Percentiles rank a stretch among this genome's conserved stretches.
Evolutionary conservation across 345 rosid species (phyloP).

Genomic region (Capsella bursapastoris): DNA sequence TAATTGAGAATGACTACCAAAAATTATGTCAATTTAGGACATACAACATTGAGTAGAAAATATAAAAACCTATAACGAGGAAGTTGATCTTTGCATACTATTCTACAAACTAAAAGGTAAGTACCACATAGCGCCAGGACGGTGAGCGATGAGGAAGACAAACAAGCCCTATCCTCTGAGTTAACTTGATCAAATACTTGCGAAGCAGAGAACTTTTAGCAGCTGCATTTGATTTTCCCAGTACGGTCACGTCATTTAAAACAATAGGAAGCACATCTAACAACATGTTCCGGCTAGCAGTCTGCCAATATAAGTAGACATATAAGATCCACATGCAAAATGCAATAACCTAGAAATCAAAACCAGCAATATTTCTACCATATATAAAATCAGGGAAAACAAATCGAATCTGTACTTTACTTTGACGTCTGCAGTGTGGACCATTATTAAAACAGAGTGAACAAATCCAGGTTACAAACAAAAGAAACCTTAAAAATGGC

Average conservation of each 20-base stretch:
- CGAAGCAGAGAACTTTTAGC: constrained; percentile 82
- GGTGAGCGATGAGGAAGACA: constrained; percentile 87
- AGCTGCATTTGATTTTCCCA: constrained; percentile 68
- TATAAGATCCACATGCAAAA: constrained; percentile 37
- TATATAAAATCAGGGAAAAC: neutral
- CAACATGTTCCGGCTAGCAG: constrained; percentile 69
- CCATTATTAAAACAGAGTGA: constrained; percentile 14
- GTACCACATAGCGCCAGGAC: constrained; percentile 90
- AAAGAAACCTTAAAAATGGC: constrained; percentile 86
- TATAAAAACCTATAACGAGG: constrained; percentile 22
- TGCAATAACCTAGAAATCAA: constrained; percentile 6
- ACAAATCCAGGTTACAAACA: constrained; percentile 23
- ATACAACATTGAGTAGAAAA: constrained; percentile 1
- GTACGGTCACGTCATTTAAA: constrained; percentile 64
- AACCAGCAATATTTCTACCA: neutral
- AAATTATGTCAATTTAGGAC: constrained; percentile 4
- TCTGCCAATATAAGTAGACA: constrained; percentile 59
- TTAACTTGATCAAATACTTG: constrained; percentile 79
- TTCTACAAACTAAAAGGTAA: constrained; percentile 32
- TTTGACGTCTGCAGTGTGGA: constrained; percentile 13
- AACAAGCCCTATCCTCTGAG: constrained; percentile 84
- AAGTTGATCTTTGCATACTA: constrained; percentile 19
- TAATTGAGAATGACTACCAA: constrained; percentile 28
- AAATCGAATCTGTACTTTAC: constrained; percentile 1
- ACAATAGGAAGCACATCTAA: constrained; percentile 62